Conservation (phyloP, 2,329 filamentous ascomycete species). For the Periconia macrospinosa region DNA sequence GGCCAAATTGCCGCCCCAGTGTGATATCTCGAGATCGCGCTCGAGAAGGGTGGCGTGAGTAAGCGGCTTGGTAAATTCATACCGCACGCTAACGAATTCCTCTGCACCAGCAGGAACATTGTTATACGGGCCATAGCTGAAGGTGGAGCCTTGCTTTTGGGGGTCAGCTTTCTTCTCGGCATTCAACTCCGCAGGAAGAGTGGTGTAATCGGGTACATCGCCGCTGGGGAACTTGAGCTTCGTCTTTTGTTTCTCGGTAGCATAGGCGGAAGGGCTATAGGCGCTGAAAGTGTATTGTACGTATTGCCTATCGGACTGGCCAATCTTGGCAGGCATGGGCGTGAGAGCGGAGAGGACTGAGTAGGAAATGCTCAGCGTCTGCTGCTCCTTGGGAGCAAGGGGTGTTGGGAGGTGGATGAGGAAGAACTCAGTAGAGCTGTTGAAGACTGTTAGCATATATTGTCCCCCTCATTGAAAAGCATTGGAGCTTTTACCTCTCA, state of each 20-base stretch:
- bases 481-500: conserved; percentile 49
- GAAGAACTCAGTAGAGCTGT: conserved; percentile 68
- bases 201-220: conserved; percentile 84
- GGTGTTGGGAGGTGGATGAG: conserved; percentile 76
- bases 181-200: conserved; percentile 61
- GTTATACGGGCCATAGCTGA: conserved; percentile 88
- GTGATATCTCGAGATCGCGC: conserved; percentile 91
- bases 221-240: conserved; percentile 84
- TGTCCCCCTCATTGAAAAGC: neutral
- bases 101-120: conserved; percentile 76
- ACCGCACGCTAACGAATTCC: conserved; percentile 77
- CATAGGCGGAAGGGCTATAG: conserved; percentile 81
- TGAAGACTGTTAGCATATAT: conserved; percentile 41
- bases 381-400: conserved; percentile 73
- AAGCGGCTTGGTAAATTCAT: conserved; percentile 93
- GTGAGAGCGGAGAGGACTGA: conserved; percentile 75
- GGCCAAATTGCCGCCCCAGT: conserved; percentile 96
- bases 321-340: conserved; percentile 79
- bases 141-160: conserved; percentile 79
- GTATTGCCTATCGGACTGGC: conserved; percentile 85
- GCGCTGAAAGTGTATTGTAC: conserved; percentile 84
- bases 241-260: conserved; percentile 91
- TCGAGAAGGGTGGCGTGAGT: conserved; percentile 78
- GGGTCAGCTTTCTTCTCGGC: conserved; percentile 68
- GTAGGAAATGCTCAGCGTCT: conserved; percentile 87